Conservation (phyloP, 2,329 filamentous ascomycete genomes). For the Fusarium burgessii region DNA sequence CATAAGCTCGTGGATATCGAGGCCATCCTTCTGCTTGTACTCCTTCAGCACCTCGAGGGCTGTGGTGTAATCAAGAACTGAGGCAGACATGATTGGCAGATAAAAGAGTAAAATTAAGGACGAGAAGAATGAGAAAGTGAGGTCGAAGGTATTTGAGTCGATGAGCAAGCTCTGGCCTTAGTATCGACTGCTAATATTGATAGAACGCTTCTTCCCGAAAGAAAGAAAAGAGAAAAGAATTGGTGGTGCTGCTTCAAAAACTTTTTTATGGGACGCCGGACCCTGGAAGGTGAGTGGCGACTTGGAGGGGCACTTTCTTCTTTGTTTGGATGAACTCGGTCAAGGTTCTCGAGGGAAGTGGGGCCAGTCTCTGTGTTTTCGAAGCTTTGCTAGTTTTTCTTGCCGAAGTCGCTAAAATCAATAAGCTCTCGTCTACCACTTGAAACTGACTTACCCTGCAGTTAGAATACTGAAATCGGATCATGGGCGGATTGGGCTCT, state of each 20-base stretch:
- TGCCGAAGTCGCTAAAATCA: not conserved
- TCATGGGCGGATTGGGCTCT: not conserved
- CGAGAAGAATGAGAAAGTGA: conserved; percentile 51
- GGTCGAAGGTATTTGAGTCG: conserved; percentile 57
- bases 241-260: conserved; percentile 50
- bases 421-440: not conserved
- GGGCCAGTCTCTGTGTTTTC: not conserved
- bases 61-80: conserved; percentile 77
- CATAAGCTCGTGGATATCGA: conserved; percentile 86
- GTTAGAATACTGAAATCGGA: no score
- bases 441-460: not conserved
- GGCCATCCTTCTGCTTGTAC: conserved; percentile 85
- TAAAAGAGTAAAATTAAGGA: conserved; percentile 26
- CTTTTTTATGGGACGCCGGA: conserved; percentile 55
- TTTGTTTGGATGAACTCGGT: not conserved
- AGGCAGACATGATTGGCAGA: conserved; percentile 72
- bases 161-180: conserved; percentile 48
- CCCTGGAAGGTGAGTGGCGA: conserved; percentile 33
- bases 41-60: conserved; percentile 86
- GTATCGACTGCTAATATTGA: conserved; percentile 54
- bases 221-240: conserved; percentile 59
- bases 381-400: conserved; percentile 18
- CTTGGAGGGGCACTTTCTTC: conserved; percentile 32
- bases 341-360: not conserved
- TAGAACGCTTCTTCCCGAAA: conserved; percentile 66